Percentiles rank a stretch among this genome's conserved stretches.
Conservation (phyloP, 345 rosid species). For the Citrus glauca region DNA sequence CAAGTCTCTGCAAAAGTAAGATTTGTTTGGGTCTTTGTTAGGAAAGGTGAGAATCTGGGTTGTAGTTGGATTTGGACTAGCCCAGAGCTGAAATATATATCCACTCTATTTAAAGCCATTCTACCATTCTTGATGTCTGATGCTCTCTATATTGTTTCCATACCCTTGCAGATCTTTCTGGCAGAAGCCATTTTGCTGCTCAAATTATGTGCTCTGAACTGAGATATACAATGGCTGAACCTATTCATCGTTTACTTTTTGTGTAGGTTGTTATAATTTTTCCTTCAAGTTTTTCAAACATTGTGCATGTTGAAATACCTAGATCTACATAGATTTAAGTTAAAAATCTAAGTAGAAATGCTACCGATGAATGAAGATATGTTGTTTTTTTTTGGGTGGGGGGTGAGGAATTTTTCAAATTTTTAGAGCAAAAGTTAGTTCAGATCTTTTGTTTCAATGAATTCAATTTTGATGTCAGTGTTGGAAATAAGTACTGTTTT, state of each 20-base stretch:
- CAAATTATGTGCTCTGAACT: constrained; percentile 43
- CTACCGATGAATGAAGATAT: neutral
- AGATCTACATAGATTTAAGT: neutral
- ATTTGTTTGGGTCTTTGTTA: constrained; percentile 6
- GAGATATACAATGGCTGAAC: constrained; percentile 43
- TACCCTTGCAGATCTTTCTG: constrained; percentile 2
- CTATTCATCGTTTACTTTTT: constrained; percentile 28
- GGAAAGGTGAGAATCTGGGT: constrained; percentile 32
- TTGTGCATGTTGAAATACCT: neutral
- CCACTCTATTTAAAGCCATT: constrained; percentile 17
- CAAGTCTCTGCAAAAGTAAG: neutral
- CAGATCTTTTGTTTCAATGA: neutral
- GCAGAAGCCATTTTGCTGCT: constrained; percentile 42
- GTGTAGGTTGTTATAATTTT: constrained; percentile 33
- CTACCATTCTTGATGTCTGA: constrained; percentile 28
- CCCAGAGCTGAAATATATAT: constrained; percentile 13
- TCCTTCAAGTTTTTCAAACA: constrained; percentile 5
- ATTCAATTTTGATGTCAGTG: neutral
- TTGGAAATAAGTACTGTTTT: neutral
- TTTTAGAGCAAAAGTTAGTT: neutral
- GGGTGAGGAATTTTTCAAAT: neutral
- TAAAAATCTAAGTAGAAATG: neutral
- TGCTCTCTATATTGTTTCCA: neutral
- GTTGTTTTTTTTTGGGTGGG: neutral
- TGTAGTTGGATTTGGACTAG: constrained; percentile 22